Evolutionary conservation across 345 rosid genomes (phyloP).

Genomic region (Citrus sp.): DNA sequence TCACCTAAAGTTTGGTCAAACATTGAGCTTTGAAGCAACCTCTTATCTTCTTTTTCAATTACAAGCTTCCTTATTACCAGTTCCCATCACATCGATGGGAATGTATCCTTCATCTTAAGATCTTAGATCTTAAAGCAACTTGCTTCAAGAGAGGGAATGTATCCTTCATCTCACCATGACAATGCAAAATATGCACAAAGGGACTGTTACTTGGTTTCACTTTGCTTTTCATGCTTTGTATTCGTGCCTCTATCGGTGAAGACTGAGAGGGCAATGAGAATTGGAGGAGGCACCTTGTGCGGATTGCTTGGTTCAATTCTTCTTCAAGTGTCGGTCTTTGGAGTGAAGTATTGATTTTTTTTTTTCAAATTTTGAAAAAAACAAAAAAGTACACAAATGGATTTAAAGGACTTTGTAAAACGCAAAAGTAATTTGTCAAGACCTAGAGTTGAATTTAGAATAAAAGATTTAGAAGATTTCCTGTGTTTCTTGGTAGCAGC

Average conservation of each 20-base stretch:
- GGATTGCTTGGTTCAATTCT: constrained; percentile 36
- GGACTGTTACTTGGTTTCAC: constrained; percentile 30
- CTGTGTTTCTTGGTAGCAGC: too few species aligned
- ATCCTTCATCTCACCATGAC: constrained; percentile 26
- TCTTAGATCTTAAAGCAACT: background rate
- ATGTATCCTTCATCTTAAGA: constrained; percentile 26
- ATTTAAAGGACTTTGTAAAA: too few species aligned
- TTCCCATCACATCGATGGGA: background rate
- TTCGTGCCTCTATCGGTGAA: constrained; percentile 40
- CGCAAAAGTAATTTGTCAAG: too few species aligned
- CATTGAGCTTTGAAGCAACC: constrained; percentile 5
- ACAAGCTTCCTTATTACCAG: background rate
- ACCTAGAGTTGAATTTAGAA: too few species aligned
- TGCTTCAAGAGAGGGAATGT: constrained; percentile 9
- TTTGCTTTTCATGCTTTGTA: constrained; percentile 32
- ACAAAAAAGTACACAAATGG: too few species aligned
- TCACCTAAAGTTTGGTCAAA: background rate
- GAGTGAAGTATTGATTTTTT: too few species aligned
- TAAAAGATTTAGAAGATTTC: too few species aligned
- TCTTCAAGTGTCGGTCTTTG: too few species aligned
- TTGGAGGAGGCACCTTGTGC: constrained; percentile 43
- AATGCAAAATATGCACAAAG: constrained; percentile 25
- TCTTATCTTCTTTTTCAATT: constrained; percentile 13
- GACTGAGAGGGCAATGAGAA: constrained; percentile 43
- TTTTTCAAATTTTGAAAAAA: too few species aligned